Evolutionary conservation across 345 rosid genomes (phyloP).

Genomic region (Lumnitzera littorea): DNA sequence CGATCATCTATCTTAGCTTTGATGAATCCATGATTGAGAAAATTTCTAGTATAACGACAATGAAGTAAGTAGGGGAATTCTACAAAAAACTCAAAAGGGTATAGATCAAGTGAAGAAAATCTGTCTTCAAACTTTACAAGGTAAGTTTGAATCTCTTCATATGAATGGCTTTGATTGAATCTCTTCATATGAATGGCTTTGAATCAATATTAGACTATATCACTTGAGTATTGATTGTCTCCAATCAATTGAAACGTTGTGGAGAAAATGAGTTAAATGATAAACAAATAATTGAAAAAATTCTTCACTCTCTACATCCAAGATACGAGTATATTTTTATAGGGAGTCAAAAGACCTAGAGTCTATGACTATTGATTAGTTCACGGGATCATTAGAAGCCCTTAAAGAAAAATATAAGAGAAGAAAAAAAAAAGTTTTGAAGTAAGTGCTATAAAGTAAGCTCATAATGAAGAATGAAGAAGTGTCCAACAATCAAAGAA

Average conservation of each 20-base stretch:
- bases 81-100: no score
- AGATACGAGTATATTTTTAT: slow-evolving; percentile 5
- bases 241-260: slow-evolving; percentile 6
- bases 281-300: slow-evolving; percentile 1
- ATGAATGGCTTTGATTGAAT: neutral
- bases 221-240: neutral
- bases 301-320: neutral
- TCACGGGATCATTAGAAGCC: slow-evolving; percentile 8
- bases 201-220: neutral
- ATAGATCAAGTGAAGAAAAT: slow-evolving; percentile 6
- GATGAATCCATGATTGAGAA: no score
- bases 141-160: neutral
- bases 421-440: neutral
- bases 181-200: neutral
- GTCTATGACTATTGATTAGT: neutral
- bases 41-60: no score
- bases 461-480: neutral
- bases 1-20: no score
- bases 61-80: no score
- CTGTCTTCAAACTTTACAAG: slow-evolving; percentile 3
- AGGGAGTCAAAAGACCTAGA: slow-evolving; percentile 6
- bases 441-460: slow-evolving; percentile 1
- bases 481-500: no score
- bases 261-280: neutral
- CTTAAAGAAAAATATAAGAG: neutral